These are phyloP conservation scores for Taxawa tesnikishii DNA, from an alignment of 2,329 filamentous ascomycete species.

Conservation along the genomic window DNA sequence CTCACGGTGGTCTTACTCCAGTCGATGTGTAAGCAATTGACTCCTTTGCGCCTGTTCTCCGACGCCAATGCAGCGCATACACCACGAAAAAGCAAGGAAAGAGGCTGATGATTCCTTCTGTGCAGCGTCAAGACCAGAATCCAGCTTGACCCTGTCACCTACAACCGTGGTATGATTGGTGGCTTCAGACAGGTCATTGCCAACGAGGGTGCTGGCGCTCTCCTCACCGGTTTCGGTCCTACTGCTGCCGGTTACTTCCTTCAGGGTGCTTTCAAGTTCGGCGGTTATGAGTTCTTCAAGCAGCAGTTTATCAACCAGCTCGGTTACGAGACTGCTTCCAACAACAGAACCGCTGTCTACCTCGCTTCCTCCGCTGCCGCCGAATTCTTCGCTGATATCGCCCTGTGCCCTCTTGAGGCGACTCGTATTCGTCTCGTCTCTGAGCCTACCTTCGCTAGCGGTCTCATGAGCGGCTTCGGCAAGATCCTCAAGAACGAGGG, in stretches of 20 bases:
- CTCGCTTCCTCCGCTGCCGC: slow-evolving; percentile 50
- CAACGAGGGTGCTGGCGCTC: slow-evolving; percentile 74
- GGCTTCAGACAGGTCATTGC: slow-evolving; percentile 76
- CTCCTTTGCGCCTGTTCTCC: not conserved
- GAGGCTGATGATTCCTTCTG: slow-evolving; percentile 6
- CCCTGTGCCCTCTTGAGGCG: slow-evolving; percentile 83
- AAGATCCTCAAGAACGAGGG: slow-evolving; percentile 80
- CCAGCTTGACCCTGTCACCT: slow-evolving; percentile 80
- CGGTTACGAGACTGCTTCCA: slow-evolving; percentile 62
- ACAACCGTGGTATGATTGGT: slow-evolving; percentile 79
- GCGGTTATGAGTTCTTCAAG: slow-evolving; percentile 95
- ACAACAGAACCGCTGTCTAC: slow-evolving; percentile 73
- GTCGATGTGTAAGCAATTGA: slow-evolving; percentile 90
- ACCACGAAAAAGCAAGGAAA: slow-evolving; percentile 1
- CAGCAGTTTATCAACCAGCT: slow-evolving; percentile 72
- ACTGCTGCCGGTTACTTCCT: slow-evolving; percentile 88
- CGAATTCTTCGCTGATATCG: slow-evolving; percentile 62
- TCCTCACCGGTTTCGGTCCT: slow-evolving; percentile 75
- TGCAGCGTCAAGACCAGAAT: slow-evolving; percentile 87
- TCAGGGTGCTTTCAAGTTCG: slow-evolving; percentile 87
- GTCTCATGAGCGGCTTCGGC: slow-evolving; percentile 64
- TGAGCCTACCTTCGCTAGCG: slow-evolving; percentile 72
- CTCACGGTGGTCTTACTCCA: slow-evolving; percentile 91
- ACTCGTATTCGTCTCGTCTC: slow-evolving; percentile 90
- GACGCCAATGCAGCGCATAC: not conserved